Base-by-base conservation (phyloP, 2,329 filamentous ascomycete genomes). In the Sporothrix euskadiensis region DNA sequence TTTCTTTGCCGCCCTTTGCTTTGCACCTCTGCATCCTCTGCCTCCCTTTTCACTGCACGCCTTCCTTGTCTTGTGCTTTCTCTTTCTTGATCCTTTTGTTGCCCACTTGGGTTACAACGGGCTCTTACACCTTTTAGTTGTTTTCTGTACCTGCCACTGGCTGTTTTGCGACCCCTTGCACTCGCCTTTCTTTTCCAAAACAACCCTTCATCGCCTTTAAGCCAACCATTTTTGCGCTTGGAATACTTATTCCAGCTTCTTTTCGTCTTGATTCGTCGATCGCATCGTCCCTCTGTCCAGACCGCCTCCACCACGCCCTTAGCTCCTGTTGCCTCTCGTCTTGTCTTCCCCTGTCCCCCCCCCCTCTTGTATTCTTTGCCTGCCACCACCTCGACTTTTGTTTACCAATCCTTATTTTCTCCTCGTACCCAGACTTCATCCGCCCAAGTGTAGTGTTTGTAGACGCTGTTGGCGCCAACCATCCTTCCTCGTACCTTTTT, bases 251-350 rank as follows among this genome's bases (percentile, higher is more conserved):
- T 63, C 71, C 30, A 63, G 52, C 44, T 63, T 69, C 70, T 41
- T 69, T n/a, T 63, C 65, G 19, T 63, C 41, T 63, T 70, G 54
- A 69, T 73, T 69, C 65, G 61, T 52, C 52, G 19, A 41, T 61
- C 57, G 49, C 8, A 30, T 35, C 63, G 56, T 49, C 54, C 30
- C 66, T 63, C 66, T 35, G 30, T 57, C 35, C 59, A 65, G 72
- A 70, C 72, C 72, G 68, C 72, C 72, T 71, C 68, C 72, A 71
- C 72, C 26, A 19, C 71, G 22, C 30, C 57, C n/a, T 57, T 66
- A 57, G 59, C 70, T 71, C 56, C 22, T 14, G 26, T 72, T 44
- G 47, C 59, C 35, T 69, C 30, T 59, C 47, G 47, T 49, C 65
- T 59, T 57, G 26, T 47, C 16, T 41, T 59, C 49, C 30, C 26